Evolutionary conservation across 257 asterid genomes (phyloP), one percentile per base, ranked within the genome.

Genomic region (Nicotiana sylvestris): DNA sequence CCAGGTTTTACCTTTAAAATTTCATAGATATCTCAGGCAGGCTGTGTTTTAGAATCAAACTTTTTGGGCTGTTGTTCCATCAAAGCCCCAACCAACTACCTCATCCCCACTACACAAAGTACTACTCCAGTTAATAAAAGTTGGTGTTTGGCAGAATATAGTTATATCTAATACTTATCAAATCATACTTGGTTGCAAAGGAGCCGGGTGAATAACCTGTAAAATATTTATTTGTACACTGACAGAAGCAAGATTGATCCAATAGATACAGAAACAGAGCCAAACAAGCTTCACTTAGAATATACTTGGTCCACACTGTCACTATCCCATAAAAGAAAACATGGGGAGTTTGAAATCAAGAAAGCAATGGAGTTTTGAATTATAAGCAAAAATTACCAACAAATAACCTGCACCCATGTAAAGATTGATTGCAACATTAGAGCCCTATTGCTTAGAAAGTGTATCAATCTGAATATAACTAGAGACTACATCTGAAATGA

Each of bases 261-360:
- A 13, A 17, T 33, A 76, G 80, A 76, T 51, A 51, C 4, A 1
- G 80, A 76, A 39, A 27, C 64, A 51, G 2, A 15, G 64, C 64
- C 64, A 76, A 76, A 27, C 80, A 76, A 49, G 17, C 80, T 76
- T 76, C 80, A 51, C 16, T 76, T 76, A 76, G 8, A 76, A 76
- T 74, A 74, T 25, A 25, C 79, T 46, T n/a, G 1, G 6, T 5
- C 49, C n/a, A 72, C 13, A 46, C 79, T 25, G 61, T 72, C 39
- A 25, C 61, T 57, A 21, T 46, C 79, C 16, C n/a, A 72, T 13
- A 13, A 72, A 46, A 72, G 78, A 9, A 9, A 70, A 18, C 18
- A 11, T 7, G 5, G 21, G 8, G 35, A 70, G 18, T 33, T 70
- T 70, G 58, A 70, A 43, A 72, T 6, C 3, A 72, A 46, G 79